Evolutionary conservation across 1,139 yeast species (phyloP).

Genomic region (Pichia sp.): DNA sequence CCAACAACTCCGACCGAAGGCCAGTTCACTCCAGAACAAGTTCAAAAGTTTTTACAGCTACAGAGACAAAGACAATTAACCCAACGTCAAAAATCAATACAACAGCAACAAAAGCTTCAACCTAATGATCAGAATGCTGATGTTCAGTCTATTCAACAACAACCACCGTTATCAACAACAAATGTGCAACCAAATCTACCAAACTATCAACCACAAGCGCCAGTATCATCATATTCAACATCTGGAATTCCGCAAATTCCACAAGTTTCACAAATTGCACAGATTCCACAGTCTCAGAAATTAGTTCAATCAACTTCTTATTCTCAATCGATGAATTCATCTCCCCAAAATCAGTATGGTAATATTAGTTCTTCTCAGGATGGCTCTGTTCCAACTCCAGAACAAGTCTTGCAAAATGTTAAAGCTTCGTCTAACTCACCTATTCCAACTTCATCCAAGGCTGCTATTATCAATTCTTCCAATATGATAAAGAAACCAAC

Average conservation of each 20-base stretch:
- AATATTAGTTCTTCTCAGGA: slow-evolving; percentile 6
- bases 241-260: not conserved
- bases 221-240: slow-evolving; percentile 1
- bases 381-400: slow-evolving; percentile 25
- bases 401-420: slow-evolving; percentile 23
- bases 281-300: slow-evolving; percentile 7
- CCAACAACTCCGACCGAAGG: slow-evolving; percentile 49
- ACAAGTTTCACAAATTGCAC: not conserved
- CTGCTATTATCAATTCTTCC: slow-evolving; percentile 11
- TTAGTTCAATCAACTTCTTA: not conserved
- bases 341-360: slow-evolving; percentile 4
- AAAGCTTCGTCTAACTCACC: slow-evolving; percentile 10
- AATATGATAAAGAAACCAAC: slow-evolving; percentile 18
- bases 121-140: slow-evolving; percentile 28
- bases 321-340: slow-evolving; percentile 5
- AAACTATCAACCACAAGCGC: slow-evolving; percentile 3
- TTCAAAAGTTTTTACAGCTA: slow-evolving; percentile 46
- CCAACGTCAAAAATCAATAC: slow-evolving; percentile 18
- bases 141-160: slow-evolving; percentile 13
- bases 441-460: slow-evolving; percentile 7
- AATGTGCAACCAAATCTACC: slow-evolving; percentile 3
- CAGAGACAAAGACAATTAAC: slow-evolving; percentile 46
- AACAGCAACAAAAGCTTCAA: slow-evolving; percentile 12
- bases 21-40: slow-evolving; percentile 49
- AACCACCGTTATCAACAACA: slow-evolving; percentile 1